These are phyloP conservation scores for Neurospora sp. DNA, from an alignment of 495 filamentous ascomycete genomes.

Conservation along the genomic window DNA sequence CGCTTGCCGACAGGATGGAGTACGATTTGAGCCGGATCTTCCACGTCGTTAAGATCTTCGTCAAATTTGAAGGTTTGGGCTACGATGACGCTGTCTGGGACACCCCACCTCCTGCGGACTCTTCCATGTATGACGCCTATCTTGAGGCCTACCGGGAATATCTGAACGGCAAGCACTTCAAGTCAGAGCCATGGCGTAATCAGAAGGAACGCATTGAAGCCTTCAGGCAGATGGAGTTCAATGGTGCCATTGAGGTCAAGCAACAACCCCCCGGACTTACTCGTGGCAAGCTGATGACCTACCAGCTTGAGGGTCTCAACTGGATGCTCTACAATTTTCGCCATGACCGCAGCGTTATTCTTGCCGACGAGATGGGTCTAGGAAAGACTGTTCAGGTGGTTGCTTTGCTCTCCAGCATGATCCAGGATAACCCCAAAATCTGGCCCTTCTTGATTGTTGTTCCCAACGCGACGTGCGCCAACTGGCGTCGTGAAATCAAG, in stretches of 20 bases:
- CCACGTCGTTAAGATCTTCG: constrained; percentile 58
- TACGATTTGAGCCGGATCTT: constrained; percentile 58
- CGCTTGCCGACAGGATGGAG: constrained; percentile 38
- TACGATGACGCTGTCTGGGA: constrained; percentile 94
- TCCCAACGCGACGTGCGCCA: constrained; percentile 88
- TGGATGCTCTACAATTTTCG: constrained; percentile 95
- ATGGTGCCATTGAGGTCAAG: constrained; percentile 51
- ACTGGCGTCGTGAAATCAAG: constrained; percentile 96
- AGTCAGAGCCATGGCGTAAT: constrained; percentile 36
- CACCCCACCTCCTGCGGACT: constrained; percentile 56
- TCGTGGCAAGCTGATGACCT: constrained; percentile 80
- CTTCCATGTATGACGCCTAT: constrained; percentile 71
- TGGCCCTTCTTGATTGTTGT: constrained; percentile 93
- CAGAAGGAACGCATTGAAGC: constrained; percentile 53
- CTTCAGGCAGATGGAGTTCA: constrained; percentile 56
- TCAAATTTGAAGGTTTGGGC: constrained; percentile 92
- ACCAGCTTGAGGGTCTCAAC: constrained; percentile 89
- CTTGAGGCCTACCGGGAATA: constrained; percentile 74
- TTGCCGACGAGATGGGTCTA: constrained; percentile 98
- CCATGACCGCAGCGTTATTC: constrained; percentile 71
- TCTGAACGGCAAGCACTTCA: constrained; percentile 62
- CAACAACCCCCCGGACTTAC: constrained; percentile 63
- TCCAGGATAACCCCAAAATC: constrained; percentile 60
- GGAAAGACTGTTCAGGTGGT: constrained; percentile 98
- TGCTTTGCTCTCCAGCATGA: constrained; percentile 65